These are phyloP conservation scores for Gleditsia sinensis DNA, from an alignment of 306 rosid genomes.

Conservation along the genomic window DNA sequence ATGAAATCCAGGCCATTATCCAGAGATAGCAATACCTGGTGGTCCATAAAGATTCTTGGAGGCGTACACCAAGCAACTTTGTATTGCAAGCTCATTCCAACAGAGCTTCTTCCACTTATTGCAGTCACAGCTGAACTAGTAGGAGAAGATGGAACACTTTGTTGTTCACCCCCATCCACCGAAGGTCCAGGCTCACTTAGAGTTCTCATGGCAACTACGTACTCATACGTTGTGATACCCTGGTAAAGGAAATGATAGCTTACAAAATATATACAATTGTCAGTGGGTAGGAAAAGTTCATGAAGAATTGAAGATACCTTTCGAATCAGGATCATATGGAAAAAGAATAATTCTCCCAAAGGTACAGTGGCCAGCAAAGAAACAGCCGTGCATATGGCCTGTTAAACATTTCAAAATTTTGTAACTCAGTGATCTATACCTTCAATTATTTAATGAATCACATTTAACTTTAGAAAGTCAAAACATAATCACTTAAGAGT, in stretches of 20 bases:
- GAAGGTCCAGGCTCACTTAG: slow-evolving; percentile 84
- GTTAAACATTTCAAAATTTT: slow-evolving; percentile 37
- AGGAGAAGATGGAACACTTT: slow-evolving; percentile 77
- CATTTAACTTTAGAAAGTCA: slow-evolving; percentile 13
- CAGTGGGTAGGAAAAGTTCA: slow-evolving; percentile 21
- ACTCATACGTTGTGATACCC: slow-evolving; percentile 91
- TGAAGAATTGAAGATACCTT: slow-evolving; percentile 52
- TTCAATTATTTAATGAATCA: slow-evolving; percentile 5
- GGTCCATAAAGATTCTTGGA: slow-evolving; percentile 87
- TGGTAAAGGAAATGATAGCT: slow-evolving; percentile 37
- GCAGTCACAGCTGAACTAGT: slow-evolving; percentile 81
- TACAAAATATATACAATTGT: slow-evolving; percentile 11
- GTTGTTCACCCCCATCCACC: slow-evolving; percentile 75
- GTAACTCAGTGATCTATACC: slow-evolving; percentile 1
- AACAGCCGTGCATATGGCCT: slow-evolving; percentile 80
- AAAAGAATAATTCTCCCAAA: slow-evolving; percentile 82
- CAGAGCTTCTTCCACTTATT: slow-evolving; percentile 83
- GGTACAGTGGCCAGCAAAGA: slow-evolving; percentile 75
- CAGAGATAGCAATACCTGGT: slow-evolving; percentile 56
- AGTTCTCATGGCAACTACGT: slow-evolving; percentile 87
- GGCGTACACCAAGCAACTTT: slow-evolving; percentile 92
- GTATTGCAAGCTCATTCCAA: slow-evolving; percentile 74
- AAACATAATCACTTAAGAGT: neutral
- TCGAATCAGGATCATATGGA: slow-evolving; percentile 78
- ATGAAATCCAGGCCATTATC: slow-evolving; percentile 24